phyloP scores from a whole-genome alignment of 108 stramenopile genomes.

The Cyclotella kingstonii region DNA sequence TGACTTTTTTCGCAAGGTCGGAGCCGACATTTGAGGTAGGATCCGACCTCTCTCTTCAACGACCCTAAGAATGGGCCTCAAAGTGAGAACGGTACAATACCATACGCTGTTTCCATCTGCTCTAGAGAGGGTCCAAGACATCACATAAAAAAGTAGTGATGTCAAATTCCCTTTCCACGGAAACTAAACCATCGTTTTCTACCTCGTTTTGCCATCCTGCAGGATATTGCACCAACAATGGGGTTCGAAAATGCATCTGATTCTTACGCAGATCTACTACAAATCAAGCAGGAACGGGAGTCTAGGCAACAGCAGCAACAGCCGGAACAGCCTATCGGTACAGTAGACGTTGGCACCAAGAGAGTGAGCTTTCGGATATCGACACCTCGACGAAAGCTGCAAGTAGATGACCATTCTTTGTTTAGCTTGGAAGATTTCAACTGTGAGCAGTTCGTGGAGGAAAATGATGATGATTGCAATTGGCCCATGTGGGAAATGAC shows the following conservation, averaged over 20 bases:
- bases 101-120: too few relatives aligned
- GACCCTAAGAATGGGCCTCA: too few relatives aligned
- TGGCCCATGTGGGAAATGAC: conserved; percentile 12
- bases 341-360: background rate
- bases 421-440: background rate
- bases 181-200: background rate
- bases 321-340: background rate
- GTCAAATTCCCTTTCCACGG: background rate
- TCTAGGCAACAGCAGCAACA: background rate
- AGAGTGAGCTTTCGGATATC: background rate
- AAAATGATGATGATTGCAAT: background rate
- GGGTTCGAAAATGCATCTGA: conserved; percentile 7
- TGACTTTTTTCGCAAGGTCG: too few relatives aligned
- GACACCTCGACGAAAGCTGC: background rate
- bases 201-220: too few relatives aligned
- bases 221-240: background rate
- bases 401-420: background rate
- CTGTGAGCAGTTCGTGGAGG: background rate
- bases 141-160: background rate
- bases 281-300: conserved; percentile 8
- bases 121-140: too few relatives aligned
- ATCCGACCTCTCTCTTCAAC: too few relatives aligned
- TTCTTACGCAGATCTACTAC: conserved; percentile 8
- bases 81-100: too few relatives aligned
- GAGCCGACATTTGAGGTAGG: too few relatives aligned